phyloP scores from a whole-genome alignment of 495 filamentous ascomycete species.

The Talaromyces thailandensis region DNA sequence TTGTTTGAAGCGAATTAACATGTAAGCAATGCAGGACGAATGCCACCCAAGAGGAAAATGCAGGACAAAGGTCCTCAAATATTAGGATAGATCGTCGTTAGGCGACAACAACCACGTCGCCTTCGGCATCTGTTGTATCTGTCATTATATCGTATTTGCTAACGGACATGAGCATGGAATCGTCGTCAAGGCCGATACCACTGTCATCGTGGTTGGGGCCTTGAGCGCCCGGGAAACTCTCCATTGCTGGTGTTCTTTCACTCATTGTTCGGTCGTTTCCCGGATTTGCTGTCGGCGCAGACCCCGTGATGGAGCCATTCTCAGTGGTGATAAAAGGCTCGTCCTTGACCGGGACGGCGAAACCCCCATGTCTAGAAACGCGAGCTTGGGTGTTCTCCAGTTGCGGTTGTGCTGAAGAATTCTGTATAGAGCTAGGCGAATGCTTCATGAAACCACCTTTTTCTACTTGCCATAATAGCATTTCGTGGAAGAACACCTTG shows the following conservation, averaged over 20 bases:
- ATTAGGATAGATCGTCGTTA: conserved; percentile 12
- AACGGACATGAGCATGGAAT: conserved; percentile 37
- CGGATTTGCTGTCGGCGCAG: conserved; percentile 2
- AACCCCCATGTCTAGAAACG: neutral
- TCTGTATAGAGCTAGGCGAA: conserved; percentile 35
- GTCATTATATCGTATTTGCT: conserved; percentile 43
- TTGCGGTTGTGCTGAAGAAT: conserved; percentile 19
- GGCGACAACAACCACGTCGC: conserved; percentile 38
- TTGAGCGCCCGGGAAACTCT: conserved; percentile 23
- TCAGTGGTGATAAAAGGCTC: conserved; percentile 3
- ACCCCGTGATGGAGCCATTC: neutral
- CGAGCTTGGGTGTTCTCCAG: conserved; percentile 10
- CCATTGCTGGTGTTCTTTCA: conserved; percentile 16
- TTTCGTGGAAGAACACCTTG: conserved; percentile 96
- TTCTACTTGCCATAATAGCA: conserved; percentile 85
- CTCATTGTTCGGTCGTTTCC: conserved; percentile 11
- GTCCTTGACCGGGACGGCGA: conserved; percentile 1
- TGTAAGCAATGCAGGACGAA: conserved; percentile 2
- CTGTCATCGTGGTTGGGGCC: conserved; percentile 37
- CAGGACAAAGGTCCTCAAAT: conserved; percentile 3
- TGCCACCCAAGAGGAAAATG: conserved; percentile 11
- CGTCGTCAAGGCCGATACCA: conserved; percentile 39
- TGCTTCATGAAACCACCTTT: conserved; percentile 83
- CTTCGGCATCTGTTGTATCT: conserved; percentile 38
- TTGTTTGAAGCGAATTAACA: conserved; percentile 7